A percentile compares a stretch with the other conserved stretches of the same genome.
phyloP scores from a whole-genome alignment of 164 flowering plant species.

The Berberis thunbergii region DNA sequence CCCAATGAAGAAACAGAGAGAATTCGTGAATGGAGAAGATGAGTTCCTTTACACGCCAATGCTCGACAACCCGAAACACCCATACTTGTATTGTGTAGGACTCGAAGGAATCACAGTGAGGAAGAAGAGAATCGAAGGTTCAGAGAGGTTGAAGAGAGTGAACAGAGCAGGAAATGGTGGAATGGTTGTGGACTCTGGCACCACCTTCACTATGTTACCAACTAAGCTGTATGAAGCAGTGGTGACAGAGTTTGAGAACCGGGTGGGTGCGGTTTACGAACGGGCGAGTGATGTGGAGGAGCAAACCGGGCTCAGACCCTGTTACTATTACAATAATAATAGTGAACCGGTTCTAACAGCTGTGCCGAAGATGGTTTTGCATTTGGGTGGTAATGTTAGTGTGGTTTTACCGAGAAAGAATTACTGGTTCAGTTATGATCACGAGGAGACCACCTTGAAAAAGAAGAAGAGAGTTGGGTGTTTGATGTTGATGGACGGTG shows the following conservation, averaged over 20 bases:
- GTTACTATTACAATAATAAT: conserved; percentile 32
- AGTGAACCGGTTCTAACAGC: conserved; percentile 3
- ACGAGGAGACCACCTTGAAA: conserved; percentile 27
- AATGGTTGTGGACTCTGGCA: conserved; percentile 90
- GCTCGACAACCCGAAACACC: conserved; percentile 68
- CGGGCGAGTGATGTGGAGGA: conserved; percentile 47
- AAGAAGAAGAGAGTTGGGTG: conserved; percentile 59
- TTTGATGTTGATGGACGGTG: conserved; percentile 82
- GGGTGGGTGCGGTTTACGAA: conserved; percentile 33
- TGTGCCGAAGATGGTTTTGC: conserved; percentile 48
- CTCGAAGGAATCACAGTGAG: conserved; percentile 66
- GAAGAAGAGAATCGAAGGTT: conserved; percentile 33
- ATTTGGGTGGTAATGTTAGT: conserved; percentile 59
- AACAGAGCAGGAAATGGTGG: conserved; percentile 65
- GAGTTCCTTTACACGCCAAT: conserved; percentile 57
- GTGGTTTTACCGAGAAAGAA: conserved; percentile 69
- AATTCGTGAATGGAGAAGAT: background rate
- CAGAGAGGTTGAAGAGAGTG: conserved; percentile 35
- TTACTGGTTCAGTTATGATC: conserved; percentile 50
- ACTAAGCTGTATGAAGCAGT: conserved; percentile 31
- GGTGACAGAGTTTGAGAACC: conserved; percentile 42
- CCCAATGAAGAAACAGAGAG: conserved; percentile 7
- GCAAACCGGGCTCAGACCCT: conserved; percentile 63
- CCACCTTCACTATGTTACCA: conserved; percentile 85
- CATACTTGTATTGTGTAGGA: conserved; percentile 76